A percentile compares a stretch with the other conserved stretches of the same genome.
Evolutionary conservation across 163 green algal species (phyloP).

Genomic region (Coccomyxa subellipsoidea): DNA sequence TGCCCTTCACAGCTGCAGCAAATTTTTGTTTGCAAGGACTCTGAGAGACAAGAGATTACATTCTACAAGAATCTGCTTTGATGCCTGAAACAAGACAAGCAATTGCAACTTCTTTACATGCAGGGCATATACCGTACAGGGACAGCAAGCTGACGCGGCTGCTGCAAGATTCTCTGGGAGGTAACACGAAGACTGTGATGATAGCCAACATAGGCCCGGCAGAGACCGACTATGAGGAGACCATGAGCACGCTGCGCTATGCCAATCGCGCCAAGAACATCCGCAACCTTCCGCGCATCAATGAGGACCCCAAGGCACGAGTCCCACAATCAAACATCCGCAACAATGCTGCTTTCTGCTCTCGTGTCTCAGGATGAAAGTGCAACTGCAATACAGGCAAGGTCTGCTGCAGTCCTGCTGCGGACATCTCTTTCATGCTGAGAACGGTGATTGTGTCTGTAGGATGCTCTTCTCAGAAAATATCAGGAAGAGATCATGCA

Average conservation of each 20-base stretch:
- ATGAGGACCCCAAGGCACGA: conserved; percentile 41
- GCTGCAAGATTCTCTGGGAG: conserved; percentile 41
- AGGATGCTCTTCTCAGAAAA: conserved; percentile 39
- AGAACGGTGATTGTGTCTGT: background rate
- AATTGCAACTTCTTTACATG: too few relatives aligned
- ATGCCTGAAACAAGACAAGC: too few relatives aligned
- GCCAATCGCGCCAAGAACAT: conserved; percentile 37
- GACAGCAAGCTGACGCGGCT: conserved; percentile 87
- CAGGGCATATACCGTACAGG: conserved; percentile 49
- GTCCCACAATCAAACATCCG: background rate
- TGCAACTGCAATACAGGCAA: too few relatives aligned
- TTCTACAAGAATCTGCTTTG: too few relatives aligned
- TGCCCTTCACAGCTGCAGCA: too few relatives aligned
- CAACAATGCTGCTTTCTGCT: too few relatives aligned
- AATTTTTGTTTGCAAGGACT: too few relatives aligned
- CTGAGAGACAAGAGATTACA: too few relatives aligned
- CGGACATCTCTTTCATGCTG: too few relatives aligned
- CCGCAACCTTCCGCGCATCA: conserved; percentile 38
- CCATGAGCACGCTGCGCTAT: conserved; percentile 36
- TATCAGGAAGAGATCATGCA: conserved; percentile 37
- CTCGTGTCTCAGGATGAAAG: too few relatives aligned
- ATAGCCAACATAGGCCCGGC: conserved; percentile 81
- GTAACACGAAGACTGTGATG: conserved; percentile 66
- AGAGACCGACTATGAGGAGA: conserved; percentile 65
- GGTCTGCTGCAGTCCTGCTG: too few relatives aligned